Conservation (phyloP, 441 rosid species). For the Euphorbia corollata region DNA sequence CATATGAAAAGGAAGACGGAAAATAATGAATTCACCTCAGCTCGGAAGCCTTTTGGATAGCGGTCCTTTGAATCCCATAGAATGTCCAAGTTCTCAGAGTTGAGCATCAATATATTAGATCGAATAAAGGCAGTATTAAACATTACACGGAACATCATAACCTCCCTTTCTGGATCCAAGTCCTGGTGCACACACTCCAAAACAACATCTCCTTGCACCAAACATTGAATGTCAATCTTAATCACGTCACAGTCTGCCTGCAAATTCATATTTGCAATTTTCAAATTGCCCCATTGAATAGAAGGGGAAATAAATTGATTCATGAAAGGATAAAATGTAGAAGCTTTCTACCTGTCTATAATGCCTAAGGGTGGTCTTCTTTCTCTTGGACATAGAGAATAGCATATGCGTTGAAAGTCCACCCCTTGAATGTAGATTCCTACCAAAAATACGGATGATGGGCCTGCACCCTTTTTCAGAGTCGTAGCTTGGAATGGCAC, state of each 20-base stretch:
- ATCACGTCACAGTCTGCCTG: slow-evolving; percentile 94
- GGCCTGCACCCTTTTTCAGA: slow-evolving; percentile 93
- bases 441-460: slow-evolving; percentile 78
- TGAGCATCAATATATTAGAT: slow-evolving; percentile 89
- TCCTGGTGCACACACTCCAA: slow-evolving; percentile 91
- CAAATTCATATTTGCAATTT: slow-evolving; percentile 24
- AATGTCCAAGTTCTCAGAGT: slow-evolving; percentile 87
- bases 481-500: slow-evolving; percentile 83
- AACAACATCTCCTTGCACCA: slow-evolving; percentile 95
- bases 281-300: slow-evolving; percentile 13
- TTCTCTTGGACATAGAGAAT: slow-evolving; percentile 66
- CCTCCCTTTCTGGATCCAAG: slow-evolving; percentile 81
- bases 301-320: slow-evolving; percentile 6
- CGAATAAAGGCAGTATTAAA: slow-evolving; percentile 93
- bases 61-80: slow-evolving; percentile 92
- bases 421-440: slow-evolving; percentile 46
- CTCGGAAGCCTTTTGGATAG: slow-evolving; percentile 85
- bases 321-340: background rate
- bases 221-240: slow-evolving; percentile 87
- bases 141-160: slow-evolving; percentile 97
- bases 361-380: slow-evolving; percentile 59
- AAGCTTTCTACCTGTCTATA: slow-evolving; percentile 56
- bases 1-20: background rate
- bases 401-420: slow-evolving; percentile 84
- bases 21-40: slow-evolving; percentile 53